Evolutionary conservation across 2,329 filamentous ascomycete genomes (phyloP), one percentile per base, ranked within the genome.

Genomic region (Clarireedia paspali): DNA sequence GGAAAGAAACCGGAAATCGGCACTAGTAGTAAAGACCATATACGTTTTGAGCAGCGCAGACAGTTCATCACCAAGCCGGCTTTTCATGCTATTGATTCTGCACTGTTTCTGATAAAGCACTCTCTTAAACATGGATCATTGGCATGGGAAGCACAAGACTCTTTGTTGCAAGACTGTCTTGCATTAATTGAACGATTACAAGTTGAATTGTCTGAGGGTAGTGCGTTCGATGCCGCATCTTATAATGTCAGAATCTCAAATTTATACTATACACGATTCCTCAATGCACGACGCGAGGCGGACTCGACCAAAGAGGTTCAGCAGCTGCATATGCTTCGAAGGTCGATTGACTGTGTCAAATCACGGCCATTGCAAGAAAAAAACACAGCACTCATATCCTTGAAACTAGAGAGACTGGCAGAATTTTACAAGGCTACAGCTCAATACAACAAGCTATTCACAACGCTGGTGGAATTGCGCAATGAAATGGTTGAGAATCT

Each of bases 241-340:
- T 82, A 83, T 61, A 75, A 81, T 56, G 77, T 86, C 59, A 88
- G 84, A 63, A 79, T 89, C 26, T 89, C 87, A 0, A 85, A 87
- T 62, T 75, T 88, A 3, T 89, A 89, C 66, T 89, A 85, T 67
- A 74, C 82, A n/a, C 75, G 81, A 48, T 82, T 83, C 64, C 71
- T 79, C 17, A 73, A 76, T 46, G 67, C 81, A 58, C 71, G 75
- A 14, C 80, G 79, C 50, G 70, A 72, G 24, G 62, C 70, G 0
- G 70, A 71, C 4, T 74, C 73, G 30, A 60, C 68, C 1, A 72
- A 73, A n/a, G 74, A 77, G 48, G 61, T 66, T 5, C 68, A 72
- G 17, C 73, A 78, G 1, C 68, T 87, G 14, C 77, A 79, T 50
- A 27, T 50, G 47, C 74, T 89, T 49, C 79, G 79, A 55, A 78